Evolutionary conservation across 768 basidiomycete species (phyloP), one percentile per base, ranked within the genome.

Genomic region (Leccinum fibrillosum): DNA sequence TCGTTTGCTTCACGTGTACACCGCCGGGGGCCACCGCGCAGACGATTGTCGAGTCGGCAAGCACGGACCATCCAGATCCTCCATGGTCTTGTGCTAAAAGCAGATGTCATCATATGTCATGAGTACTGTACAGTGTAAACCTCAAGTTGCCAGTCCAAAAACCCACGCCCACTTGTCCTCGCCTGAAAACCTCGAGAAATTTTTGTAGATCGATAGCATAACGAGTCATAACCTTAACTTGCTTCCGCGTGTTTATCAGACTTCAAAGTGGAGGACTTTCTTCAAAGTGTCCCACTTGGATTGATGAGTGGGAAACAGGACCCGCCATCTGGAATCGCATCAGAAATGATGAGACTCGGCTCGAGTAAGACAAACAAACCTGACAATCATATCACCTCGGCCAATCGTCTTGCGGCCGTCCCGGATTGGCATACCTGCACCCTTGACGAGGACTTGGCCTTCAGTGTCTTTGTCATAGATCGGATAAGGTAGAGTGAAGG

Each of bases 371-470:
- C 28, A 35, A 55, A 66, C 62, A 52, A 54, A 88, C 86, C 80
- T 81, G 56, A 89, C 75, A 58, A 88, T 74, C 65, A 89, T 73
- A 65, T 86, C 84, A 17, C 87, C 86, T 64, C 81, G 78, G 35
- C 84, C 84, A 53, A 82, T 69, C 10, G 81, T 73, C 64, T 76
- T 73, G 10, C 82, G 79, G 30, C 78, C 73, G n/a, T 80, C 76
- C 56, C 81, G 73, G 48, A 85, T 75, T 42, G 86, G 86, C 88
- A 89, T 89, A n/a, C 88, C 88, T 54, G 82, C 84, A 44, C 83
- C 85, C 64, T 75, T 76, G 54, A 86, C 73, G 42, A 78, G 73
- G 45, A 78, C 69, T 58, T 79, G 77, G 15, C 84, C 85, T 53
- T 76, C 79, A 54, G 81, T 72, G 4, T 72, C 73, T 63, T 77